Base-by-base conservation (phyloP, 768 basidiomycete species). In the Asterophora parasitica region DNA sequence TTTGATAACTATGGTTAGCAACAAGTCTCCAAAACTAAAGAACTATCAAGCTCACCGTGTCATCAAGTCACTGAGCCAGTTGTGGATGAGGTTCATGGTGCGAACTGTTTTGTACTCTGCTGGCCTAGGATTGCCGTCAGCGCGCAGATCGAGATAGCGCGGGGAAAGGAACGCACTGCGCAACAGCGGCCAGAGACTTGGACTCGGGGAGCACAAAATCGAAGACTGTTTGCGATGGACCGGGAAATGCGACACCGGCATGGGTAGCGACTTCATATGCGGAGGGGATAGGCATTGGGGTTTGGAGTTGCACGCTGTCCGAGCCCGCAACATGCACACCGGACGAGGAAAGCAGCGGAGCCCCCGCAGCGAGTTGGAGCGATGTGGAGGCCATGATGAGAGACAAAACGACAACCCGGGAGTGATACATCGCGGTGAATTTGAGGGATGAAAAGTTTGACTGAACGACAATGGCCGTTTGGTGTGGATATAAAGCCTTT, bases 351-450 rank as follows among this genome's bases (percentile, higher is more conserved):
- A 41, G 27, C 20, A 51, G 37, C 12, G 53, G 53, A 30, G 50
- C 50, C 8, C 34, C 53, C 50, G 26, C 37, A 1, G 28, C 49
- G 8, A 43, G 17, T 0, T 48, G 53, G 23, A 53, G 42, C 36
- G 48, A 49, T 27, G 51, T 20, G 38, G 48, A 38, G 44, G 55
- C 38, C 19, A 56, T 38, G 41, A 55, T 34, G 31, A 58, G 42
- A 32, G 50, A 47, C 16, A 55, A 40, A 42, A 53, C 33, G 27
- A 49, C 17, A 53, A 43, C 34, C 13, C 48, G 48, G 40, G 16
- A 45, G 45, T 35, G 33, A 34, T 48, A 51, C 54, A 56, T 55
- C 31, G 27, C 37, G 44, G 34, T 27, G 36, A 28, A 41, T 32
- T 44, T 42, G 17, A 42, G 42, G 37, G 26, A 36, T 10, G 23